Base-by-base conservation (phyloP, 2,329 filamentous ascomycete species). In the Penicillium sp. region DNA sequence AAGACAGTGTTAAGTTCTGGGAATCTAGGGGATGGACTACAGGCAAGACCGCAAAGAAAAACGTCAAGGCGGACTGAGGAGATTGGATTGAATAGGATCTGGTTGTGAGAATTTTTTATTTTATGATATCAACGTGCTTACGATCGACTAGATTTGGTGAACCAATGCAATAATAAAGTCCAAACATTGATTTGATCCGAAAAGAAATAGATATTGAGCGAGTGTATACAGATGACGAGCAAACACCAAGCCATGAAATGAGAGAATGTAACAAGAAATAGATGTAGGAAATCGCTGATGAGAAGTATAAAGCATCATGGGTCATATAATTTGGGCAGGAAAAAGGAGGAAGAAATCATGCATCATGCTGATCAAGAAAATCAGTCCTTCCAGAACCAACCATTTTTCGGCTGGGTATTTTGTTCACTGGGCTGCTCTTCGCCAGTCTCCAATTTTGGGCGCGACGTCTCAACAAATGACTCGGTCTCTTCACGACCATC, bases 401-500 rank as follows among this genome's bases (percentile, higher is more conserved):
- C 71, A 46, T 49, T 56, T 11, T 64, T 68, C 1, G 65, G 56
- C 5, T 56, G 51, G 1, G 53, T 37, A 6, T 31, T 43, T 3
- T 59, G 22, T 13, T 43, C 54, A 10, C 14, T 24, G 2, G 63
- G 52, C 8, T 61, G 35, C n/a, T 46, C 50, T 26, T 62, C 48
- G 4, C 46, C 54, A 31, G 63, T 61, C 9, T 63, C 66, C 26
- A 68, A 63, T 22, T 67, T 24, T 11, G 33, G 16, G 33, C 37
- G 73, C 42, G 66, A 58, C 9, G 69, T 63, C 46, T 85, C 81
- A 3, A 81, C 72, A 8, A 81, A 83, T 62, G 86, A 82, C 9
- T 81, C 79, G 33, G 72, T 83, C 67, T 87, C 84, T 65, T 87
- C 85, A 3, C 79, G 76, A 0, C 85, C 85, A 72, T 87, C 84